Evolutionary conservation across 2,329 filamentous ascomycete species (phyloP).

Genomic region (Diaporthe vexans): DNA sequence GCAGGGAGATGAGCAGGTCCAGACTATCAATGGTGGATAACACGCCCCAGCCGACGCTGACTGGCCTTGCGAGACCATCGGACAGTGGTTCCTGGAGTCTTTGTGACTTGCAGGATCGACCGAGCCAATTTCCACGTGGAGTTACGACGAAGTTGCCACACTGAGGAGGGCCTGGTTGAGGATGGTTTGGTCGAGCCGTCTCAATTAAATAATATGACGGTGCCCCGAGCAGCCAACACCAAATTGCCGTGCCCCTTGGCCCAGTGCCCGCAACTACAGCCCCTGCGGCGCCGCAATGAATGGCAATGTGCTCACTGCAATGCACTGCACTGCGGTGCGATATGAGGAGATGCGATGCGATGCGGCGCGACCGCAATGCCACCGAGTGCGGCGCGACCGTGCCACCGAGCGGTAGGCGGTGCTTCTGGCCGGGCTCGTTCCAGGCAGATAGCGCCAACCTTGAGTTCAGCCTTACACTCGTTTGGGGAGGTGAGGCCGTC

Average conservation of each 20-base stretch:
- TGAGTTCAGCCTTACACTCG: slow-evolving; percentile 25
- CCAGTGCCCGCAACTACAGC: not conserved
- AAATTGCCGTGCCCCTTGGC: no score
- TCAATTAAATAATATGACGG: slow-evolving; percentile 17
- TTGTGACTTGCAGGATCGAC: slow-evolving; percentile 37
- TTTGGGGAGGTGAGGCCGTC: slow-evolving; percentile 34
- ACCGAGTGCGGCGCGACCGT: not conserved
- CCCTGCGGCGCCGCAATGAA: slow-evolving; percentile 2
- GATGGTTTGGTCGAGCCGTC: slow-evolving; percentile 10
- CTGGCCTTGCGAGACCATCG: slow-evolving; percentile 37
- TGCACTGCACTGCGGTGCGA: not conserved
- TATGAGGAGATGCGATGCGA: not conserved
- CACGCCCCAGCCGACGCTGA: slow-evolving; percentile 31
- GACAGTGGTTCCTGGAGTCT: slow-evolving; percentile 3
- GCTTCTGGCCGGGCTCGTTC: not conserved
- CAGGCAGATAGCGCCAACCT: slow-evolving; percentile 36
- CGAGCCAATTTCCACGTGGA: slow-evolving; percentile 37
- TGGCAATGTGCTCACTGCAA: not conserved
- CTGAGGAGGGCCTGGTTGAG: slow-evolving; percentile 10
- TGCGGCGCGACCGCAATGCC: no score
- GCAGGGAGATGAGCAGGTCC: slow-evolving; percentile 8
- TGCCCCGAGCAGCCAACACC: slow-evolving; percentile 3
- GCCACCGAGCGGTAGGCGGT: slow-evolving; percentile 8
- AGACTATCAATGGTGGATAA: slow-evolving; percentile 12
- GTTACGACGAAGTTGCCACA: slow-evolving; percentile 11